Evolutionary conservation across 768 basidiomycete genomes (phyloP), one percentile per base, ranked within the genome.

Genomic region (Cantharellus anzutake): DNA sequence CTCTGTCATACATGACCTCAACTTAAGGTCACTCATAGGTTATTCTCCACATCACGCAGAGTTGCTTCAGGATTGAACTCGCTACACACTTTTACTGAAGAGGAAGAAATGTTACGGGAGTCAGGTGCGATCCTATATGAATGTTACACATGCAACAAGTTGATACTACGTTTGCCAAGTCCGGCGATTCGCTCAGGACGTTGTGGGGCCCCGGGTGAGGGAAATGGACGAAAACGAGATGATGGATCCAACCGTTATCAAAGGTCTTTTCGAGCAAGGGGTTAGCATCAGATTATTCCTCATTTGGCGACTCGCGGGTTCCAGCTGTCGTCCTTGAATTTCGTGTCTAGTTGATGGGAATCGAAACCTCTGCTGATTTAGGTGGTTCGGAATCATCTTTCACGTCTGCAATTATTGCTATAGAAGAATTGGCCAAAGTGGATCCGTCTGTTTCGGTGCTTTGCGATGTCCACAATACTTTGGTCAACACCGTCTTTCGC

Each of bases 141-240:
- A 29, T 29, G 20, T 29, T 29, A 29, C 20, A 29, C 20, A 29
- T 29, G 20, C 20, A 29, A 29, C 11, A 48, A 11, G 44, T 48
- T 29, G 29, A 48, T 48, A 11, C 44, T 48, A 48, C 44, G 44
- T 48, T 11, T 29, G 20, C 20, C 20, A 29, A 90, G 94, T 97
- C 34, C 77, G 77, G 66, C 84, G 88, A 37, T 98, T 97, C 66
- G 89, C 93, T 0, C 75, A 78, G 57, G 92, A 98, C 57, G 83
- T 94, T 38, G 80, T 99, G 20, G 86, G 73, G 2, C 96, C 96
- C 55, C 88, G 83, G 70, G 93, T 96, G 60, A 79, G 82, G 29
- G 91, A 93, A 70, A 99, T 99, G 96, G 96, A 99, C 67, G 96
- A 99, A 76, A 86, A 83, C 59, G 94, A 99, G 72, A 73, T 70